Evolutionary conservation across 495 filamentous ascomycete species (phyloP).

Genomic region (Penicillium subrubescens): DNA sequence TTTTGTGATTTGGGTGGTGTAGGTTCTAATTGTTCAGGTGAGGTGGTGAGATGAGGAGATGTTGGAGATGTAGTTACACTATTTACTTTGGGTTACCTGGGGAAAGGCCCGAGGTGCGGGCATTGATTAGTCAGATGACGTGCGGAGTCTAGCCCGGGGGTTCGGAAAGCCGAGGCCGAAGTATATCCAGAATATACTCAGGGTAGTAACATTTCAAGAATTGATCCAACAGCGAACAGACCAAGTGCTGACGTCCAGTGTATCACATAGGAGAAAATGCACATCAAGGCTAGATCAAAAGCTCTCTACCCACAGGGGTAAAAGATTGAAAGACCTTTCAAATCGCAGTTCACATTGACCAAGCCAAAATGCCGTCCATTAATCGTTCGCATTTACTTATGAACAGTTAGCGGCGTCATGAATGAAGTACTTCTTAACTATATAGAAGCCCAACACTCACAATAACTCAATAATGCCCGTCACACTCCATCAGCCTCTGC

Average conservation of each 20-base stretch:
- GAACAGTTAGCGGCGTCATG: no score
- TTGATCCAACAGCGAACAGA: no score
- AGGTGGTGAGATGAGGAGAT: background rate
- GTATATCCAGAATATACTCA: conserved; percentile 1
- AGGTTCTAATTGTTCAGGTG: background rate
- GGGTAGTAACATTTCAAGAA: no score
- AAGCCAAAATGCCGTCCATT: background rate
- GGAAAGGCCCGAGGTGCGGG: background rate
- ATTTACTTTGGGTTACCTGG: background rate
- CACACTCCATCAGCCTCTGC: background rate
- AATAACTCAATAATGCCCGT: no score
- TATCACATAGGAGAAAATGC: no score
- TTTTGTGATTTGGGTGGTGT: background rate
- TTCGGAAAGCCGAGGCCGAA: conserved; percentile 13
- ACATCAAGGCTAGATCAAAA: no score
- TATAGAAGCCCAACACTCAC: no score
- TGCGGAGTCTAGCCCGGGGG: background rate
- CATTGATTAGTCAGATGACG: conserved; percentile 10
- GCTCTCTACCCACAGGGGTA: no score
- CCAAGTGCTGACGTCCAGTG: no score
- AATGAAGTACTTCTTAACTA: no score
- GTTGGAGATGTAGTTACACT: background rate
- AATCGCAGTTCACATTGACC: no score
- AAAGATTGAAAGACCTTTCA: no score
- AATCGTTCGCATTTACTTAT: background rate